These are phyloP conservation scores for Saccharum officinarum DNA, from an alignment of 176 grass and related monocot genomes.

Conservation along the genomic window DNA sequence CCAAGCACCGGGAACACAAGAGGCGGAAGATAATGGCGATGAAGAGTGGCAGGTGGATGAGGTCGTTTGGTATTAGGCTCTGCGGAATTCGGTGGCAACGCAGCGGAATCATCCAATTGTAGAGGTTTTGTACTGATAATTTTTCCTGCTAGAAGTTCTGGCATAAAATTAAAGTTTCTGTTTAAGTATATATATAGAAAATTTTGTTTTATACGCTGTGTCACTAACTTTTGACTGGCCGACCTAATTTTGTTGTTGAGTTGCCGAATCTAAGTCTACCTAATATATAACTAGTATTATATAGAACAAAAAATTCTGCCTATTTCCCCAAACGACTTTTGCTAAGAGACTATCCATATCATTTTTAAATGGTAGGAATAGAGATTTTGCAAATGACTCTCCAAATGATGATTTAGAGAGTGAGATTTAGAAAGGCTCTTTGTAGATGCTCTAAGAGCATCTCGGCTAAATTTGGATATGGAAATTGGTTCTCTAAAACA, in stretches of 20 bases:
- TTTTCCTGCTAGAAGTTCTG: neutral
- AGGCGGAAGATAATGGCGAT: conserved; percentile 68
- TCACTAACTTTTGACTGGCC: neutral
- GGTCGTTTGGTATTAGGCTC: conserved; percentile 34
- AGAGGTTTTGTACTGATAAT: conserved; percentile 8
- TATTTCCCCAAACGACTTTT: no score
- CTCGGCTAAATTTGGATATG: no score
- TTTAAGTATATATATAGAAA: neutral
- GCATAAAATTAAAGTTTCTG: conserved; percentile 16
- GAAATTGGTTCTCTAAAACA: no score
- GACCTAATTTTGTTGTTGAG: neutral
- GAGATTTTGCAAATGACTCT: no score
- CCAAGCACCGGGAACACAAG: conserved; percentile 75
- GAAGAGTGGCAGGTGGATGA: conserved; percentile 72
- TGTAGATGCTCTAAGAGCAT: no score
- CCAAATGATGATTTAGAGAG: no score
- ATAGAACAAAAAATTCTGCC: no score
- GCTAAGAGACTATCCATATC: no score
- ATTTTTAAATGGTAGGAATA: no score
- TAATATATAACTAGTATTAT: no score
- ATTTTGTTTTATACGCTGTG: neutral
- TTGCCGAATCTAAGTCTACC: no score
- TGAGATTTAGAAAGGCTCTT: no score
- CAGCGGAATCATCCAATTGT: neutral
- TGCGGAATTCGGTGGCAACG: neutral